A percentile compares a stretch with the other conserved stretches of the same genome.
phyloP scores from a whole-genome alignment of 768 basidiomycete species.

The Peribolospora baueri region DNA sequence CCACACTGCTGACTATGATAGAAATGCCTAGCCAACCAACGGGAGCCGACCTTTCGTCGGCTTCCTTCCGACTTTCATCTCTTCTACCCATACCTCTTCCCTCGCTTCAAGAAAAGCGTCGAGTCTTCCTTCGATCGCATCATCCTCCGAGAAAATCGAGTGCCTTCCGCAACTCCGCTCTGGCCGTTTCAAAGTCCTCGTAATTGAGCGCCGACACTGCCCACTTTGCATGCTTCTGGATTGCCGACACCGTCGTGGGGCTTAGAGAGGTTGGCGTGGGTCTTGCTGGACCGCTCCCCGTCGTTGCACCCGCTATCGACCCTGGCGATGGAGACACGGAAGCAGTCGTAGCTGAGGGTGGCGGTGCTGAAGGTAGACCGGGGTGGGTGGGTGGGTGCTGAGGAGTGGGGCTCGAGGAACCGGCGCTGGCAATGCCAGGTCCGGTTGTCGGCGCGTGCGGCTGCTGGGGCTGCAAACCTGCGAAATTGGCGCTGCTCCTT shows the following conservation, averaged over 20 bases:
- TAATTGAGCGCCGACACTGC: constrained; percentile 91
- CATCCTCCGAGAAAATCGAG: constrained; percentile 24
- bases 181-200: constrained; percentile 70
- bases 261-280: constrained; percentile 6
- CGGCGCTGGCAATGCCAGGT: neutral
- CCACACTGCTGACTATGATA: too few relatives aligned
- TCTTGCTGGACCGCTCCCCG: constrained; percentile 7
- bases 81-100: neutral
- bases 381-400: neutral
- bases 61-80: too few relatives aligned
- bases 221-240: constrained; percentile 76
- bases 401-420: neutral
- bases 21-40: too few relatives aligned
- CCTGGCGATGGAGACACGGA: constrained; percentile 3
- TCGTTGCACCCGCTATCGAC: constrained; percentile 15
- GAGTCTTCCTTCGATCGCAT: neutral
- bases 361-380: neutral
- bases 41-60: too few relatives aligned
- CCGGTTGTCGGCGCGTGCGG: neutral
- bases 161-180: constrained; percentile 54
- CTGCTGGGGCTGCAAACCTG: constrained; percentile 7
- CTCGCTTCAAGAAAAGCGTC: neutral
- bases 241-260: constrained; percentile 37
- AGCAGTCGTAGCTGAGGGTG: neutral
- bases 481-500: too few relatives aligned